These are phyloP conservation scores for Candida schatavii DNA, from an alignment of 805 yeast genomes.

Conservation along the genomic window DNA sequence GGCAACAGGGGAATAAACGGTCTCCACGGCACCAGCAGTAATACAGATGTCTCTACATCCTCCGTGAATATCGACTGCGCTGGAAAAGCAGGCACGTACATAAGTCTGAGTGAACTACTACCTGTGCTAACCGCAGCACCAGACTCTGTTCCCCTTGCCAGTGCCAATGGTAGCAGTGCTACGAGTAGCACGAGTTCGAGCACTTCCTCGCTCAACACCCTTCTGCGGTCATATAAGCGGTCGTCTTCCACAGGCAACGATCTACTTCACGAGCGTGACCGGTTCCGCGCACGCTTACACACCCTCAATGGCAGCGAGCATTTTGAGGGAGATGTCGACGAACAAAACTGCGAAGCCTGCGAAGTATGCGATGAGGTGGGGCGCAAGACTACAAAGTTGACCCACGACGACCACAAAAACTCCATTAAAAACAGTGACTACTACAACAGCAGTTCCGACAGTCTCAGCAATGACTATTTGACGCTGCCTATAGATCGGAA, in stretches of 20 bases:
- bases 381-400: slow-evolving; percentile 36
- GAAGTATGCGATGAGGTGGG: slow-evolving; percentile 37
- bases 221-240: slow-evolving; percentile 24
- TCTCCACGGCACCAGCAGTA: too few species aligned
- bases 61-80: too few species aligned
- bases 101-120: too few species aligned
- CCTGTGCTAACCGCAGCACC: too few species aligned
- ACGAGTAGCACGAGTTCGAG: slow-evolving; percentile 4
- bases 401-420: slow-evolving; percentile 7
- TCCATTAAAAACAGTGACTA: neutral
- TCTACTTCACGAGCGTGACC: slow-evolving; percentile 35
- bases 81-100: too few species aligned
- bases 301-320: slow-evolving; percentile 23
- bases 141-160: too few species aligned
- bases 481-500: too few species aligned
- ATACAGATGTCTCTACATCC: too few species aligned
- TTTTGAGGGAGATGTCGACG: slow-evolving; percentile 5
- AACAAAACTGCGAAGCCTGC: slow-evolving; percentile 15
- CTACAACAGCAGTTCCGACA: neutral
- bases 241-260: slow-evolving; percentile 41
- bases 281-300: slow-evolving; percentile 38
- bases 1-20: too few species aligned
- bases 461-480: too few species aligned
- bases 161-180: neutral
- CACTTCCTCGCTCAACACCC: slow-evolving; percentile 6